Percentiles rank a stretch among this genome's conserved stretches.
Evolutionary conservation across 257 asterid species (phyloP).

Genomic region (Penstemon newberryi): DNA sequence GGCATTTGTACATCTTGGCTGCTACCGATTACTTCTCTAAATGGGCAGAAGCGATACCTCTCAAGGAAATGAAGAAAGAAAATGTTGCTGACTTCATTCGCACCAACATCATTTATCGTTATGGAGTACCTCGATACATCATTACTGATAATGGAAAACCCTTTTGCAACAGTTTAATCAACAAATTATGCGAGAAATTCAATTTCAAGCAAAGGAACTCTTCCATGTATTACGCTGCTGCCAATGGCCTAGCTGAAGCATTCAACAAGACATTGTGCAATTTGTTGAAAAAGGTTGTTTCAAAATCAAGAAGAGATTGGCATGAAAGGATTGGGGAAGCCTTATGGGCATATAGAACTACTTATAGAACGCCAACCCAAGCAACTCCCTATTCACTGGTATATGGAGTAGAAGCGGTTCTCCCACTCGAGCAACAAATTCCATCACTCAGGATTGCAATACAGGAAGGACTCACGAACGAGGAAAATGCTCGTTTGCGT

Average conservation of each 20-base stretch:
- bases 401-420: no score
- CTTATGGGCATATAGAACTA: background rate
- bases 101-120: background rate
- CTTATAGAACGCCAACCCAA: background rate
- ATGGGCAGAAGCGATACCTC: background rate
- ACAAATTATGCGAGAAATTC: background rate
- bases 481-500: no score
- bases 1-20: background rate
- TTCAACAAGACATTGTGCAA: background rate
- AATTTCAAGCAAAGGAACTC: background rate
- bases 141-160: background rate
- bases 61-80: background rate
- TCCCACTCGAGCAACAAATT: no score
- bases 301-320: background rate
- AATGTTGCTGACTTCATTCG: background rate
- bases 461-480: no score
- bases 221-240: background rate
- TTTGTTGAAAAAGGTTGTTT: background rate
- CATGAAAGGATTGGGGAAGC: background rate
- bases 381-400: no score
- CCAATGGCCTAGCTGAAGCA: background rate
- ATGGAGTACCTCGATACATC: background rate
- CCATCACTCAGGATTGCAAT: no score
- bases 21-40: no score
- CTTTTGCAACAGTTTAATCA: background rate